phyloP scores from a whole-genome alignment of 345 rosid species.

The Arabidopsis thaliana region TAIR10.1 NC_003076.8:21406501-21407000 shows the following conservation, averaged over 20 bases:
- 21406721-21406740: constrained; percentile 23
- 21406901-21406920: no score
- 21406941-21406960: no score
- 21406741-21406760: constrained; percentile 41
- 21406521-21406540: neutral
- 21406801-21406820: constrained; percentile 31
- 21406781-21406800: constrained; percentile 32
- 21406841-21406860: neutral
- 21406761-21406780: constrained; percentile 31
- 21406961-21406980: neutral
- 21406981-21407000: neutral
- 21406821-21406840: constrained; percentile 30
- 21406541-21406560: neutral
- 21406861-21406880: neutral
- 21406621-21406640: neutral
- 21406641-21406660: constrained; percentile 32
- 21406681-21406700: constrained; percentile 25
- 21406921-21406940: no score
- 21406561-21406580: constrained; percentile 16
- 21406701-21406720: constrained; percentile 30
- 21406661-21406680: constrained; percentile 25
- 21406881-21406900: neutral
- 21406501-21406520: neutral
- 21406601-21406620: neutral
- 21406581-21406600: constrained; percentile 11